A percentile compares a stretch with the other conserved stretches of the same genome.
These are phyloP conservation scores for Barnettozyma californica DNA, from an alignment of 805 yeast genomes.

Conservation along the genomic window DNA sequence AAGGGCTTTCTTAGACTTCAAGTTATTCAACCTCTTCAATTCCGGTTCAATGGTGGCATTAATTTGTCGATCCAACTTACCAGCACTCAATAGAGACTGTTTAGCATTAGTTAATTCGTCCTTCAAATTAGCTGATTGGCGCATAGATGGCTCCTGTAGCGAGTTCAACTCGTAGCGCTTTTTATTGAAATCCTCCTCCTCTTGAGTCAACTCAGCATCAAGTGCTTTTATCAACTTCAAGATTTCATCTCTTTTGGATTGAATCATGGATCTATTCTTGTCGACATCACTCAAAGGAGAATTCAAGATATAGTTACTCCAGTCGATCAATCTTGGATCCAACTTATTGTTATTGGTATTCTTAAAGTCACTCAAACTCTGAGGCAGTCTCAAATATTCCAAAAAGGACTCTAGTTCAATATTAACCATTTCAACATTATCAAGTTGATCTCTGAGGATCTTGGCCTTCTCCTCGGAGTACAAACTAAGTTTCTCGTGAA, in stretches of 20 bases:
- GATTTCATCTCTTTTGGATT: constrained; percentile 32
- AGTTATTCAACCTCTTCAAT: constrained; percentile 36
- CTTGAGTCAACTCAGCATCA: constrained; percentile 30
- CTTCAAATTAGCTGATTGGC: constrained; percentile 38
- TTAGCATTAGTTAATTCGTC: constrained; percentile 55
- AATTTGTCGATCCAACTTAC: constrained; percentile 51
- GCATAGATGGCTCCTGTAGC: constrained; percentile 30
- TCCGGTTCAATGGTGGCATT: constrained; percentile 41
- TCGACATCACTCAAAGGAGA: constrained; percentile 29
- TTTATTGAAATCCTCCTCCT: constrained; percentile 31
- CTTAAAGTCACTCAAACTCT: constrained; percentile 51
- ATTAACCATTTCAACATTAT: constrained; percentile 68
- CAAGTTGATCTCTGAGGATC: constrained; percentile 66
- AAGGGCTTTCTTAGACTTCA: constrained; percentile 39
- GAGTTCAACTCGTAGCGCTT: constrained; percentile 31
- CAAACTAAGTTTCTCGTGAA: constrained; percentile 80
- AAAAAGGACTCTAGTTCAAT: constrained; percentile 74
- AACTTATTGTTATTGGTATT: constrained; percentile 23
- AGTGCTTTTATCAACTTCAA: constrained; percentile 30
- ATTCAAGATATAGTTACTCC: constrained; percentile 24
- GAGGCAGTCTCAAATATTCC: constrained; percentile 76
- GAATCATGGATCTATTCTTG: constrained; percentile 24
- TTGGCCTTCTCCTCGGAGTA: constrained; percentile 89
- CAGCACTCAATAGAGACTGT: constrained; percentile 56
- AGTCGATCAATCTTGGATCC: constrained; percentile 27